phyloP scores from a whole-genome alignment of 306 rosid species.

The Gastrolobium villosum region DNA sequence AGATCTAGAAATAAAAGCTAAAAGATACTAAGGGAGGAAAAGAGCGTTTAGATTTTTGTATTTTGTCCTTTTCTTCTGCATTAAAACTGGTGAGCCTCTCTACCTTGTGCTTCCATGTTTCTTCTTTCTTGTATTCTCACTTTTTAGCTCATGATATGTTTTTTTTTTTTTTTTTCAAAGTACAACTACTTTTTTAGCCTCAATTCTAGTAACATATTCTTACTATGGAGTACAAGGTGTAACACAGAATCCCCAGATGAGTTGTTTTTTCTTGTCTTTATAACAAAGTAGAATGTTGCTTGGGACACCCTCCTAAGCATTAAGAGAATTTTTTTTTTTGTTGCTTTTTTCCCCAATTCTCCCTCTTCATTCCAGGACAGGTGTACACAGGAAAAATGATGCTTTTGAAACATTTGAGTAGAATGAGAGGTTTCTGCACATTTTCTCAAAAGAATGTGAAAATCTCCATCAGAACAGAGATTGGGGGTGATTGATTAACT shows the following conservation, averaged over 20 bases:
- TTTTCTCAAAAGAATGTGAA: constrained; percentile 48
- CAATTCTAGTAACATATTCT: constrained; percentile 36
- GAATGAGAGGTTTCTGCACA: constrained; percentile 69
- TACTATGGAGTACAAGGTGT: constrained; percentile 54
- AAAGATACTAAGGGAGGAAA: background rate
- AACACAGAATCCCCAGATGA: constrained; percentile 49
- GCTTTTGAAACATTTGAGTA: constrained; percentile 75
- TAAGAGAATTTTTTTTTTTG: constrained; percentile 36
- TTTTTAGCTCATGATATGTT: constrained; percentile 52
- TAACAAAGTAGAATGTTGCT: constrained; percentile 87
- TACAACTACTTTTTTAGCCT: constrained; percentile 34
- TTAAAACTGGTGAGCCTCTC: constrained; percentile 37
- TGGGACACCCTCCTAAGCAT: constrained; percentile 70
- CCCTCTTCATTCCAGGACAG: constrained; percentile 50
- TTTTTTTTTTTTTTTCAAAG: constrained; percentile 31
- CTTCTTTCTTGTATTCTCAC: constrained; percentile 28
- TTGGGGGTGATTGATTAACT: constrained; percentile 44
- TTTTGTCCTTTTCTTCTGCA: constrained; percentile 1
- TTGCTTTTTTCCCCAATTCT: background rate
- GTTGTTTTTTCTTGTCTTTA: constrained; percentile 90
- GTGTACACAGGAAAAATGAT: constrained; percentile 49
- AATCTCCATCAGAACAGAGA: constrained; percentile 53
- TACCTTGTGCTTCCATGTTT: constrained; percentile 43
- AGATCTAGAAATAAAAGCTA: constrained; percentile 28
- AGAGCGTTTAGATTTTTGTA: background rate